Evolutionary conservation across 371 early-diverging fungal genomes (phyloP).

Genomic region (Dichotomocladium elegans): DNA sequence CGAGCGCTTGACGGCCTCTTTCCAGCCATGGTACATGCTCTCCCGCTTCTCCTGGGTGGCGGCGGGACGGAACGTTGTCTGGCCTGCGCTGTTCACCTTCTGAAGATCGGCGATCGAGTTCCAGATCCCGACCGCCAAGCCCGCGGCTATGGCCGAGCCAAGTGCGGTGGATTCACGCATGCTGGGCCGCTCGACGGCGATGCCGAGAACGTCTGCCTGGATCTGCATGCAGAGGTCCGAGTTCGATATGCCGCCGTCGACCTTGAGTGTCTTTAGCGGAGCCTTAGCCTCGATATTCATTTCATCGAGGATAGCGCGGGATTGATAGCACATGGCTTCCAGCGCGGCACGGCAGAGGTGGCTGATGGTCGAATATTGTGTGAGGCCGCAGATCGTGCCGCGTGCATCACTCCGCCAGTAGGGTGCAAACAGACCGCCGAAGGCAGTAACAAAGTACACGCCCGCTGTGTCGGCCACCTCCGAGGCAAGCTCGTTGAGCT

Average conservation of each 20-base stretch:
- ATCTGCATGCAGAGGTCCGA: constrained; percentile 89
- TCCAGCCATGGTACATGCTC: constrained; percentile 73
- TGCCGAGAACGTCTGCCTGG: constrained; percentile 83
- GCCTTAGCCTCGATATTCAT: constrained; percentile 79
- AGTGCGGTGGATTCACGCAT: constrained; percentile 93
- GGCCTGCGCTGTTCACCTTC: constrained; percentile 31
- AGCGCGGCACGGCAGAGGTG: constrained; percentile 87
- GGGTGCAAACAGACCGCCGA: constrained; percentile 91
- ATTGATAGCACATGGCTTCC: constrained; percentile 91
- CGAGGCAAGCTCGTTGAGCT: constrained; percentile 56
- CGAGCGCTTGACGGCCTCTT: constrained; percentile 80
- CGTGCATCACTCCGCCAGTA: constrained; percentile 91
- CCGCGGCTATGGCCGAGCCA: constrained; percentile 93
- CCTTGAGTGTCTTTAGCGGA: constrained; percentile 66
- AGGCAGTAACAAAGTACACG: constrained; percentile 93
- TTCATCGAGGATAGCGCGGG: constrained; percentile 84
- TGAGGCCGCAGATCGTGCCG: constrained; percentile 83
- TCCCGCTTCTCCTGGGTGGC: constrained; percentile 56
- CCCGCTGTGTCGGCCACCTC: constrained; percentile 74
- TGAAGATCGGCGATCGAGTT: constrained; percentile 28
- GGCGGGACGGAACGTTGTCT: constrained; percentile 38
- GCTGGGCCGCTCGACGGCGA: constrained; percentile 75
- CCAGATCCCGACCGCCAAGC: constrained; percentile 78
- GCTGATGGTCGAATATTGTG: constrained; percentile 76
- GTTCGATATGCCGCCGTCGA: constrained; percentile 92